These are phyloP conservation scores for Aristolochia contorta DNA, from an alignment of 164 flowering plant genomes.

Conservation along the genomic window DNA sequence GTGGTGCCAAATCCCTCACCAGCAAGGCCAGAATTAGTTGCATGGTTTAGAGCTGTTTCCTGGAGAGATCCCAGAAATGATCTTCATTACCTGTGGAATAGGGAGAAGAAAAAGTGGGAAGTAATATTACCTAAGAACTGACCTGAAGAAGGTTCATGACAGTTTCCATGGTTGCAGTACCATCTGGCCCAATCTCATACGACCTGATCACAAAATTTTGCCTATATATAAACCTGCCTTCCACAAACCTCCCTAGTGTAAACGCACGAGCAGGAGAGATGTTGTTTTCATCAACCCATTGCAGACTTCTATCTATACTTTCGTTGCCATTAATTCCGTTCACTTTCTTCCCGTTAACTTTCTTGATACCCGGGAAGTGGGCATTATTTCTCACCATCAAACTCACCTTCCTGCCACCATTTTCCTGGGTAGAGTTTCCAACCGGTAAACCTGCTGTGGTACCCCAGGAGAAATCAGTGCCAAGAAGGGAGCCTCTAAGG, in stretches of 20 bases:
- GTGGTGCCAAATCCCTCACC: slow-evolving; percentile 75
- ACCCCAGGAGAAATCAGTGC: no score
- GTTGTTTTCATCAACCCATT: background rate
- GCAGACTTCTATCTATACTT: slow-evolving; percentile 4
- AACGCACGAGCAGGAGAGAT: slow-evolving; percentile 17
- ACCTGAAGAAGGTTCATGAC: slow-evolving; percentile 83
- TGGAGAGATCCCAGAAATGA: slow-evolving; percentile 7
- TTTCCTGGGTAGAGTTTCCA: no score
- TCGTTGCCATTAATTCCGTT: slow-evolving; percentile 18
- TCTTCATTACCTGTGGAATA: background rate
- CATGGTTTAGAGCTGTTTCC: slow-evolving; percentile 84
- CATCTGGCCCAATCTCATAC: slow-evolving; percentile 77
- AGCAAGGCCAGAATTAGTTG: slow-evolving; percentile 49
- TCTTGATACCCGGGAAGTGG: background rate
- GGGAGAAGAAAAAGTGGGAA: background rate
- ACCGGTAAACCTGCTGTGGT: no score
- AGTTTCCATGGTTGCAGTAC: slow-evolving; percentile 83
- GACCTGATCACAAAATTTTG: slow-evolving; percentile 64
- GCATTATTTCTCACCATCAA: no score
- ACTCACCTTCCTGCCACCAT: no score
- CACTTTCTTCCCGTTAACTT: slow-evolving; percentile 10
- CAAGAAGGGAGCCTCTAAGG: no score
- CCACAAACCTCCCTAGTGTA: slow-evolving; percentile 48
- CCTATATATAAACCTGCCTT: slow-evolving; percentile 44
- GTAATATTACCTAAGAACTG: background rate